These are phyloP conservation scores for Talaromyces sp. DNA, from an alignment of 2,329 filamentous ascomycete species.

Conservation along the genomic window DNA sequence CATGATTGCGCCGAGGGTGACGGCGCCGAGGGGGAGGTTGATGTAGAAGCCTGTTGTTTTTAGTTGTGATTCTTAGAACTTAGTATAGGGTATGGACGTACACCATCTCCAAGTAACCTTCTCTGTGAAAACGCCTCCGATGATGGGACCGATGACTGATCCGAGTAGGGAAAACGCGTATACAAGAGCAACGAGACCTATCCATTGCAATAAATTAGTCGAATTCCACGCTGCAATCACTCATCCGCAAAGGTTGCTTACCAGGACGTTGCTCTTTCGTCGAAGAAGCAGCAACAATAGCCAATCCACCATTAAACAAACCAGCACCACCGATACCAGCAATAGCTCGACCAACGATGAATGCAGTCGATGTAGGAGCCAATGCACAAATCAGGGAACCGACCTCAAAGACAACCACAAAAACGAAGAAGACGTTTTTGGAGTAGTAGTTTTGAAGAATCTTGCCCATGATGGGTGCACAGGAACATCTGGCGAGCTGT, in stretches of 20 bases:
- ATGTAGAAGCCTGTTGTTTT: conserved; percentile 14
- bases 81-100: neutral
- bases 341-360: conserved; percentile 38
- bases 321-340: conserved; percentile 35
- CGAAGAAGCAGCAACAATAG: conserved; percentile 15
- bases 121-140: conserved; percentile 13
- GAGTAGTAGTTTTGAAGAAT: conserved; percentile 14
- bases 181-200: conserved; percentile 12
- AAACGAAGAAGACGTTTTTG: conserved; percentile 7
- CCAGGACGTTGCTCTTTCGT: conserved; percentile 17
- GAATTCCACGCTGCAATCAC: neutral
- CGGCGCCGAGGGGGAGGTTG: conserved; percentile 6
- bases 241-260: neutral
- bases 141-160: conserved; percentile 12
- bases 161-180: conserved; percentile 14
- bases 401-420: conserved; percentile 38
- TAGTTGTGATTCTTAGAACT: neutral
- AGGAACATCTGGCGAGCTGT: conserved; percentile 12
- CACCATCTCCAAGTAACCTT: conserved; percentile 15
- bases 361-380: conserved; percentile 31
- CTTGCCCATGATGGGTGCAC: conserved; percentile 17
- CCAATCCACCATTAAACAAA: conserved; percentile 30
- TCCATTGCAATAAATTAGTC: neutral
- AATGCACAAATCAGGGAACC: conserved; percentile 36
- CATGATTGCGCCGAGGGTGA: conserved; percentile 7